phyloP scores from a whole-genome alignment of 2,329 filamentous ascomycete species.

The Byssochlamys sp. region DNA sequence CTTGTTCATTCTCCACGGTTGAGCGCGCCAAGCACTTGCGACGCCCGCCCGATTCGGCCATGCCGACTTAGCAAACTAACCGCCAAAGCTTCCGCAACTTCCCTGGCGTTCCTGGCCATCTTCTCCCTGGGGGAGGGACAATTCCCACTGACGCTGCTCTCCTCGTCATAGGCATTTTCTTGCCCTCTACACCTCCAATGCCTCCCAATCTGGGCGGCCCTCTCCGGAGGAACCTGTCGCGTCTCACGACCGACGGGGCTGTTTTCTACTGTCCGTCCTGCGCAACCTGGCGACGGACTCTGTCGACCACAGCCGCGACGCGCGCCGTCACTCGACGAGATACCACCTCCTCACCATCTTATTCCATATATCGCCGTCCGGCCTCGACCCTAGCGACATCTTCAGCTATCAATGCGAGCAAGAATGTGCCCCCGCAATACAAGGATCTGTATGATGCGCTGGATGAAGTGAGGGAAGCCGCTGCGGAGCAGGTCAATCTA shows the following conservation, averaged over 20 bases:
- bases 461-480: conserved; percentile 41
- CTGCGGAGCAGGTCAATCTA: conserved; percentile 48
- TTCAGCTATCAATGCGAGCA: conserved; percentile 45
- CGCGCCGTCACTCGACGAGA: conserved; percentile 3
- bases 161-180: background rate
- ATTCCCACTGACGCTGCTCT: background rate
- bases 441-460: conserved; percentile 47
- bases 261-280: conserved; percentile 35
- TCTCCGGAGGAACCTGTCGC: conserved; percentile 25
- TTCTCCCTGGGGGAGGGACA: background rate
- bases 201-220: conserved; percentile 29
- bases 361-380: conserved; percentile 7
- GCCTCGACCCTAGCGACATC: conserved; percentile 38
- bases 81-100: background rate
- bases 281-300: conserved; percentile 24
- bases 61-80: background rate
- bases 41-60: background rate
- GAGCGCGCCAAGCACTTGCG: background rate
- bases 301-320: conserved; percentile 16
- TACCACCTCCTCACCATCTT: conserved; percentile 6
- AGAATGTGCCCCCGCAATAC: conserved; percentile 44
- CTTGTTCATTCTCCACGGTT: no score
- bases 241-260: conserved; percentile 13
- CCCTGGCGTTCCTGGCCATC: background rate
- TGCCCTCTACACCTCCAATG: conserved; percentile 19